Evolutionary conservation across 2,329 filamentous ascomycete species (phyloP).

Genomic region (Ophiostoma himal-ulmi): DNA sequence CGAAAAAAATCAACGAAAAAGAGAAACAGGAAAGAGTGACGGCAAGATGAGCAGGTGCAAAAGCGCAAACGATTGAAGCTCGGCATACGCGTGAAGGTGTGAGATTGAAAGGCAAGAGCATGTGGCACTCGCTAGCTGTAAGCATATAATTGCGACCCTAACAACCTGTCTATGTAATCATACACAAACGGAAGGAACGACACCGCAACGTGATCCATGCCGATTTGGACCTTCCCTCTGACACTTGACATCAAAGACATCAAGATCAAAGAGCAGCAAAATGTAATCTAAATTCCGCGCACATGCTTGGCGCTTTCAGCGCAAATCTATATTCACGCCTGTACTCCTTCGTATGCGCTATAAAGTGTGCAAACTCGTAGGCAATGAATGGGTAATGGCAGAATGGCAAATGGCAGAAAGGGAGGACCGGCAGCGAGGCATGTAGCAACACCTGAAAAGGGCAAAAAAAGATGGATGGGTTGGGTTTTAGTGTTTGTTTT

Average conservation of each 20-base stretch:
- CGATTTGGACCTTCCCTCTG: not conserved
- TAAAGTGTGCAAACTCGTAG: not conserved
- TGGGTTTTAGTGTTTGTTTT: conserved; percentile 5
- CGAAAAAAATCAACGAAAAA: not conserved
- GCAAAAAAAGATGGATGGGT: conserved; percentile 16
- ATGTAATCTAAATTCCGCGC: not conserved
- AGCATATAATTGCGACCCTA: not conserved
- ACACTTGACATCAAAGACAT: not conserved
- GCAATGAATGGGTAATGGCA: not conserved
- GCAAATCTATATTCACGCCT: not conserved
- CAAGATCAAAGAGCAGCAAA: not conserved
- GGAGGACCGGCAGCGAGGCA: conserved; percentile 17
- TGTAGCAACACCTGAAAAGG: conserved; percentile 15
- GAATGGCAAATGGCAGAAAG: not conserved
- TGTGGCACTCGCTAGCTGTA: not conserved
- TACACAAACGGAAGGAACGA: conserved; percentile 3
- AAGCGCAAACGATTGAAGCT: not conserved
- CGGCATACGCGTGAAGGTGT: not conserved
- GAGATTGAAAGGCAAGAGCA: not conserved
- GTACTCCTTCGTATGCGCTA: conserved; percentile 14
- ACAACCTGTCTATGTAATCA: not conserved
- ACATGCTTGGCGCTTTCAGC: not conserved
- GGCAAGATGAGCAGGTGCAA: not conserved
- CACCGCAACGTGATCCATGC: not conserved
- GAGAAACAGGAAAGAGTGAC: not conserved